Conservation (phyloP, 2,329 filamentous ascomycete genomes). For the Fusarium graminum region DNA sequence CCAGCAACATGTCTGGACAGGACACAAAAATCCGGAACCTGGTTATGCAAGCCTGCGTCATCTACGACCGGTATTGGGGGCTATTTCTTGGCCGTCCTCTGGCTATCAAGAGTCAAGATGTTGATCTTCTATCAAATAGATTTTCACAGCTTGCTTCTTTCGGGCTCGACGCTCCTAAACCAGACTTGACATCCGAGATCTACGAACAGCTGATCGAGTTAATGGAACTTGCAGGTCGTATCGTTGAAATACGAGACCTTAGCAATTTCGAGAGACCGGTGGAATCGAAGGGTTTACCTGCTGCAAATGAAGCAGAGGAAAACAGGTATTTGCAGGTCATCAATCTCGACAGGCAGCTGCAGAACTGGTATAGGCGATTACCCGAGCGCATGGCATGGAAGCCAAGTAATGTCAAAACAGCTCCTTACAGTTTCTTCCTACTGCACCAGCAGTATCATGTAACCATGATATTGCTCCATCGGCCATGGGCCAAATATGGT, state of each 20-base stretch:
- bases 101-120: conserved; percentile 65
- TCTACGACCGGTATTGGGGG: conserved; percentile 68
- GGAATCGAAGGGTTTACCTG: conserved; percentile 50
- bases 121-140: conserved; percentile 61
- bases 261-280: conserved; percentile 52
- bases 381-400: conserved; percentile 64
- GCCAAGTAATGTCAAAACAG: conserved; percentile 64
- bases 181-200: conserved; percentile 53
- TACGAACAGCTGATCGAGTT: conserved; percentile 66
- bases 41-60: conserved; percentile 64
- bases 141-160: conserved; percentile 59
- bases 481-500: conserved; percentile 66
- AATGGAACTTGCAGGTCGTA: conserved; percentile 67
- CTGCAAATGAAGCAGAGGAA: conserved; percentile 55
- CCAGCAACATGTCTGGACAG: conserved; percentile 58
- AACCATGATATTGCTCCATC: conserved; percentile 65
- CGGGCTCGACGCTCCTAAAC: conserved; percentile 38
- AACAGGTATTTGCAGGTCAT: conserved; percentile 64
- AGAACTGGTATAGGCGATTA: conserved; percentile 66
- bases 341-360: conserved; percentile 65
- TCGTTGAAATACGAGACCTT: conserved; percentile 60
- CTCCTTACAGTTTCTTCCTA: conserved; percentile 65
- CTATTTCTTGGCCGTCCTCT: conserved; percentile 67
- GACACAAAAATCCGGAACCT: conserved; percentile 64
- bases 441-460: conserved; percentile 69